phyloP scores from a whole-genome alignment of 2,329 filamentous ascomycete species.

The Ophiostoma piceae region DNA sequence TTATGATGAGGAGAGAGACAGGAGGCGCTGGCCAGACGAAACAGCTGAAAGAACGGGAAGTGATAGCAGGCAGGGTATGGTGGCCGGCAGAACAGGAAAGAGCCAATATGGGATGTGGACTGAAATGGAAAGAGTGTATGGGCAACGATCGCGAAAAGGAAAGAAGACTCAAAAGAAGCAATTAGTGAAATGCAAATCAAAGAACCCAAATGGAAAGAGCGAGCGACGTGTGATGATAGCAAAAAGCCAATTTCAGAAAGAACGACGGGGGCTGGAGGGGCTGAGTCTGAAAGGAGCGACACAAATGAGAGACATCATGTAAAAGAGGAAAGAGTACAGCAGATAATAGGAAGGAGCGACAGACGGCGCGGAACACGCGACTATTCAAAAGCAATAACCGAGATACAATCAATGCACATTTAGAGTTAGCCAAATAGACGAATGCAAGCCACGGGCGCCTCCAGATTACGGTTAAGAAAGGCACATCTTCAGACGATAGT shows the following conservation, averaged over 20 bases:
- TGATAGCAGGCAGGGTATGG: background rate
- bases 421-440: background rate
- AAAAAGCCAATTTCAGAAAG: background rate
- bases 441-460: background rate
- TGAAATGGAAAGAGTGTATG: background rate
- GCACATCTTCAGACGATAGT: no score
- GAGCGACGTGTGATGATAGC: background rate
- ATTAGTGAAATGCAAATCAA: background rate
- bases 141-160: background rate
- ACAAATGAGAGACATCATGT: background rate
- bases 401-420: background rate
- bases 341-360: background rate
- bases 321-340: background rate
- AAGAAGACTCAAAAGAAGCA: background rate
- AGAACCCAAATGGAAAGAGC: background rate
- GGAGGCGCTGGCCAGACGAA: slow-evolving; percentile 8
- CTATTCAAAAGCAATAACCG: background rate
- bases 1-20: slow-evolving; percentile 10
- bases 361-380: background rate
- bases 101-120: background rate
- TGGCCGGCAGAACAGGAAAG: background rate
- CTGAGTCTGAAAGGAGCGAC: slow-evolving; percentile 1
- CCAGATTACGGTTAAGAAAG: background rate
- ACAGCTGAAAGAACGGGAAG: background rate
- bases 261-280: background rate